Conservation (phyloP, 805 yeast species). For the Kluyveromyces aestuarii region DNA sequence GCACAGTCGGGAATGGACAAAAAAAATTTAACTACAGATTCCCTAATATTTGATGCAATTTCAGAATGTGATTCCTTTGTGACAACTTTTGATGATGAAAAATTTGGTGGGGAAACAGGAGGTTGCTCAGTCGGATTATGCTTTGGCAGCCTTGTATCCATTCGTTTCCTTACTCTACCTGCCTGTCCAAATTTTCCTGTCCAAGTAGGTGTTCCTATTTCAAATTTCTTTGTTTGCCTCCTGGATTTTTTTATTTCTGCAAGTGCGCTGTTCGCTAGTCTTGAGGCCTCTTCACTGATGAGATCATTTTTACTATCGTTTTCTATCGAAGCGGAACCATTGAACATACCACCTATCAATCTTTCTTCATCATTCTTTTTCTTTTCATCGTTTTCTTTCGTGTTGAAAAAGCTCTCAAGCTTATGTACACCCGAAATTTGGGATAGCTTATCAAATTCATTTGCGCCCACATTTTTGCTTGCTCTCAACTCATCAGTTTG, state of each 20-base stretch:
- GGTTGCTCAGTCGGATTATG: conserved; percentile 1
- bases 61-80: not conserved
- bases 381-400: conserved; percentile 34
- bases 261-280: conserved; percentile 45
- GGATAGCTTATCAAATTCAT: conserved; percentile 60
- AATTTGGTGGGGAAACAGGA: no score
- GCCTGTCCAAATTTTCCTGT: conserved; percentile 88
- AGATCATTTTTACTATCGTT: conserved; percentile 22
- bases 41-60: not conserved
- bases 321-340: conserved; percentile 56
- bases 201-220: conserved; percentile 88
- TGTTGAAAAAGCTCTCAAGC: conserved; percentile 53
- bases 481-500: conserved; percentile 36
- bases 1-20: conserved; percentile 28
- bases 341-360: conserved; percentile 67
- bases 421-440: conserved; percentile 64
- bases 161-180: conserved; percentile 40
- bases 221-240: conserved; percentile 29
- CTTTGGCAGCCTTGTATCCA: conserved; percentile 17
- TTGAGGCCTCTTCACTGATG: conserved; percentile 54
- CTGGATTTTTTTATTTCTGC: conserved; percentile 50
- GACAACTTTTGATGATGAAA: not conserved
- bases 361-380: conserved; percentile 45
- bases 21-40: conserved; percentile 32
- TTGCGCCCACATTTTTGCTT: conserved; percentile 37